phyloP scores from a whole-genome alignment of 768 basidiomycete species.

The Tulasnella sp. region DNA sequence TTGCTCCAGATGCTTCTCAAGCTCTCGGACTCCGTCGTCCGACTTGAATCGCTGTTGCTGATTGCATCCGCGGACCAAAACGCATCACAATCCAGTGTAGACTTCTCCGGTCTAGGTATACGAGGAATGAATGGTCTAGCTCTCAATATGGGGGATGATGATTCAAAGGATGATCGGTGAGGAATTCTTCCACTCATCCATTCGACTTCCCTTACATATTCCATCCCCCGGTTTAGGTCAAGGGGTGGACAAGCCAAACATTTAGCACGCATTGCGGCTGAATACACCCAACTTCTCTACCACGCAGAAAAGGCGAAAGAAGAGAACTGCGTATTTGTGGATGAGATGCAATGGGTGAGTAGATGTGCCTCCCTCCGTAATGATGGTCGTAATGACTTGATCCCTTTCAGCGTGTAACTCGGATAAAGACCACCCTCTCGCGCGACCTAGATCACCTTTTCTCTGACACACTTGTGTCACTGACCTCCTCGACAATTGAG shows the following conservation, averaged over 20 bases:
- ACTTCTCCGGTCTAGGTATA: constrained; percentile 8
- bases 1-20: constrained; percentile 79
- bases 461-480: constrained; percentile 41
- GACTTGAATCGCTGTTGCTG: constrained; percentile 75
- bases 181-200: background rate
- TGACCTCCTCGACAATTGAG: constrained; percentile 21
- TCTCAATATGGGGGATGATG: constrained; percentile 13
- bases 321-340: constrained; percentile 69
- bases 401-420: constrained; percentile 55
- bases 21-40: constrained; percentile 81
- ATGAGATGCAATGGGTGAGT: constrained; percentile 75
- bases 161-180: constrained; percentile 2
- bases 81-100: constrained; percentile 26
- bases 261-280: constrained; percentile 70
- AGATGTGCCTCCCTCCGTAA: constrained; percentile 6
- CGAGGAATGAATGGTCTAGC: constrained; percentile 8
- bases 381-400: constrained; percentile 22
- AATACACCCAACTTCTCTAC: constrained; percentile 88
- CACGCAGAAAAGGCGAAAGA: constrained; percentile 69
- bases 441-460: constrained; percentile 81
- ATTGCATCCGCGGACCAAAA: constrained; percentile 45
- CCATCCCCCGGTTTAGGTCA: constrained; percentile 29
- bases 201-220: no score
- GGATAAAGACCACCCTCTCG: constrained; percentile 73
- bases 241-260: constrained; percentile 65